phyloP scores from a whole-genome alignment of 2,329 filamentous ascomycete species.

The Xylariaceae sp. region DNA sequence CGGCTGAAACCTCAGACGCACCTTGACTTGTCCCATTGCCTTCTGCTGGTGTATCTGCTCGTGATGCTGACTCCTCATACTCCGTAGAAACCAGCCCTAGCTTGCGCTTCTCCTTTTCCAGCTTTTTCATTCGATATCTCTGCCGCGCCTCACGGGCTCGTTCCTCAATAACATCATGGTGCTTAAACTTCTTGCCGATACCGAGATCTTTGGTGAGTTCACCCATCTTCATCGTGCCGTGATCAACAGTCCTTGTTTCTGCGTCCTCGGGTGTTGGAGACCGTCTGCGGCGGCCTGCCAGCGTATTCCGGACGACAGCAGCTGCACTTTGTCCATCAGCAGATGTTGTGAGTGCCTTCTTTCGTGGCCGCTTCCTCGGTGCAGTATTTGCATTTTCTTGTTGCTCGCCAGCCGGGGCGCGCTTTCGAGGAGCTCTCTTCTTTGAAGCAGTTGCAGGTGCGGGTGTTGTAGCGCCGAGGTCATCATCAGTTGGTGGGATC shows the following conservation, averaged over 20 bases:
- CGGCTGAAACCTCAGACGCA: slow-evolving; percentile 13
- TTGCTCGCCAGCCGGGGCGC: slow-evolving; percentile 2
- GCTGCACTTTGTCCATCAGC: slow-evolving; percentile 17
- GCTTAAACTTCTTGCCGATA: slow-evolving; percentile 71
- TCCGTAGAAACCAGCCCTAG: slow-evolving; percentile 21
- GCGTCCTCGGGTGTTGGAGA: slow-evolving; percentile 60
- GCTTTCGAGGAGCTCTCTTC: slow-evolving; percentile 22
- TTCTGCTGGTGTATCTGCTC: slow-evolving; percentile 15
- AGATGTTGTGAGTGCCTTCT: slow-evolving; percentile 10
- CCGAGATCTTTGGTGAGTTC: slow-evolving; percentile 66
- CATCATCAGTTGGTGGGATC: slow-evolving; percentile 2
- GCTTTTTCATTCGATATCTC: slow-evolving; percentile 35
- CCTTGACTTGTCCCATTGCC: slow-evolving; percentile 16
- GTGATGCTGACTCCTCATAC: slow-evolving; percentile 14
- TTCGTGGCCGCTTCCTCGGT: slow-evolving; percentile 24
- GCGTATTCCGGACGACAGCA: slow-evolving; percentile 20
- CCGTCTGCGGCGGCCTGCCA: slow-evolving; percentile 30
- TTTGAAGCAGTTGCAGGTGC: slow-evolving; percentile 10
- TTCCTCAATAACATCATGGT: slow-evolving; percentile 67
- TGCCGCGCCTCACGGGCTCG: slow-evolving; percentile 49
- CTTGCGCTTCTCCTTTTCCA: slow-evolving; percentile 29
- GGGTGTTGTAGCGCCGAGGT: background rate
- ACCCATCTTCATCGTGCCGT: slow-evolving; percentile 64
- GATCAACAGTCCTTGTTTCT: slow-evolving; percentile 59
- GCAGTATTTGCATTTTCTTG: too few species aligned